Conservation (phyloP, 2,329 filamentous ascomycete genomes). For the Aureobasidium namibiae region DNA sequence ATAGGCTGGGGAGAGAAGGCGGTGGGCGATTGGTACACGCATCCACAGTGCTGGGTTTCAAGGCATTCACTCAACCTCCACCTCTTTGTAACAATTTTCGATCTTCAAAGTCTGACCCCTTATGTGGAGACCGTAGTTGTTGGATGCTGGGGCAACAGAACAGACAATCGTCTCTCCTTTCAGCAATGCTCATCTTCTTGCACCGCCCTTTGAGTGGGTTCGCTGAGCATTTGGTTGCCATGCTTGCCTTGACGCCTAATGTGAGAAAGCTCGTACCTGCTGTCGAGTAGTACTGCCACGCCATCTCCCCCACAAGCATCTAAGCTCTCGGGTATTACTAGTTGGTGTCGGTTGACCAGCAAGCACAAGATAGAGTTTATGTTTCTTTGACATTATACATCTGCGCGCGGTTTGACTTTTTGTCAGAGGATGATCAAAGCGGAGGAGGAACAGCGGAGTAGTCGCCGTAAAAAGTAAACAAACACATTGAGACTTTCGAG, state of each 20-base stretch:
- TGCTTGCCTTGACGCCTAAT: conserved; percentile 10
- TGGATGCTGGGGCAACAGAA: conserved; percentile 3
- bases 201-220: neutral
- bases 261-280: neutral
- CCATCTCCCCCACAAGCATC: conserved; percentile 1
- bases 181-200: neutral
- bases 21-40: neutral
- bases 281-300: neutral
- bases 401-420: neutral
- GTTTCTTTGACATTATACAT: neutral
- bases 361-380: conserved; percentile 10
- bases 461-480: neutral
- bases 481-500: neutral
- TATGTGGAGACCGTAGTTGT: neutral
- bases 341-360: neutral
- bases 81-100: neutral
- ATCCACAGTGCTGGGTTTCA: neutral
- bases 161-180: neutral
- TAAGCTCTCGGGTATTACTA: neutral
- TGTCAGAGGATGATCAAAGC: neutral
- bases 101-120: neutral
- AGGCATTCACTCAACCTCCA: neutral
- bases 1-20: neutral
- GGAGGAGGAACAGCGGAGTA: neutral
- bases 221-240: neutral